These are phyloP conservation scores for Aspergillus sp. DNA, from an alignment of 2,329 filamentous ascomycete genomes.

Conservation along the genomic window DNA sequence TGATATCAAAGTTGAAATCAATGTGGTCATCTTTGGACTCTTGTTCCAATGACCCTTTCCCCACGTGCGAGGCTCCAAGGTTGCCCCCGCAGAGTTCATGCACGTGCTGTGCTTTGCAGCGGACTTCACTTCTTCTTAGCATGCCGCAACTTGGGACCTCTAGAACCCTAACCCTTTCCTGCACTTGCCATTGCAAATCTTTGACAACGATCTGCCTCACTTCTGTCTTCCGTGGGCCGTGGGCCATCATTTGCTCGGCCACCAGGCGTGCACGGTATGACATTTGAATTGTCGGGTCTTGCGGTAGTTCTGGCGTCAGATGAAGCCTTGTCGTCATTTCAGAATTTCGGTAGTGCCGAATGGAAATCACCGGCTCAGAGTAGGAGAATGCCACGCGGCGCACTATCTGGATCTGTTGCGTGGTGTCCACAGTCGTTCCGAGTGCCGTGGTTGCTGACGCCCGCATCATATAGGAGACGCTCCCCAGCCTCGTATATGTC, in stretches of 20 bases:
- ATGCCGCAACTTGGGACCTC: neutral
- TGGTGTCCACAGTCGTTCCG: neutral
- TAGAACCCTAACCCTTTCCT: constrained; percentile 3
- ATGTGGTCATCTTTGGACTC: neutral
- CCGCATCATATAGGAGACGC: neutral
- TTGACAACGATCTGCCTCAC: constrained; percentile 4
- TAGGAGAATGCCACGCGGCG: neutral
- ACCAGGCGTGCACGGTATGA: neutral
- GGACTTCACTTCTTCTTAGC: neutral
- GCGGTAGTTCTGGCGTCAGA: neutral
- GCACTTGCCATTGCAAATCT: constrained; percentile 8
- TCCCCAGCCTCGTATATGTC: neutral
- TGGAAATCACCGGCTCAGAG: neutral
- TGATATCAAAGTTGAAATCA: constrained; percentile 1
- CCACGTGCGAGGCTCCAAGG: neutral
- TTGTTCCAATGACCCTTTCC: neutral
- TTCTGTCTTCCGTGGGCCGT: constrained; percentile 1
- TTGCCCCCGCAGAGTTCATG: neutral
- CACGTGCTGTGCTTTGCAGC: neutral
- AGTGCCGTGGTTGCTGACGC: neutral
- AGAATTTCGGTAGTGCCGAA: neutral
- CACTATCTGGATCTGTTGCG: neutral
- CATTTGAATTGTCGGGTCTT: neutral
- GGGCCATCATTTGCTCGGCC: neutral
- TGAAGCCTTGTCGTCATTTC: neutral